These are phyloP conservation scores for Nissolia schottii DNA, from an alignment of 306 rosid genomes.

Conservation along the genomic window DNA sequence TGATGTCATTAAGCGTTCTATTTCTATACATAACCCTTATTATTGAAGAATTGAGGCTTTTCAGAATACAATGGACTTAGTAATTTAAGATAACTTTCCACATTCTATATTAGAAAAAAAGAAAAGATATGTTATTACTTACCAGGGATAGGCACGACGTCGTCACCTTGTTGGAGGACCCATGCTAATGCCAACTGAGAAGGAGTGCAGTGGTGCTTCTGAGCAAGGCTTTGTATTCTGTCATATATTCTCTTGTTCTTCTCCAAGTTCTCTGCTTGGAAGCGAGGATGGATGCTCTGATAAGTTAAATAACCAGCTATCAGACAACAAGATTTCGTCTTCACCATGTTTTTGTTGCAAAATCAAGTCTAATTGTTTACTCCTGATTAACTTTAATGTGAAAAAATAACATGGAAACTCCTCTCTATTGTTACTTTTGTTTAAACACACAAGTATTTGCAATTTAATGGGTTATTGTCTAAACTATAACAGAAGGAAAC, in stretches of 20 bases:
- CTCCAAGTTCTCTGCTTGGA: slow-evolving; percentile 25
- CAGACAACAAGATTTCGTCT: neutral
- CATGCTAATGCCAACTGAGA: slow-evolving; percentile 54
- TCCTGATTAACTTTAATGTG: too few species aligned
- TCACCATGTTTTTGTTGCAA: too few species aligned
- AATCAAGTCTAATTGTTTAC: too few species aligned
- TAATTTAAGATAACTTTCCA: neutral
- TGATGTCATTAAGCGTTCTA: too few species aligned
- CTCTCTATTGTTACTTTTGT: too few species aligned
- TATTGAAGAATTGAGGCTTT: too few species aligned
- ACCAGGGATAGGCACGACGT: slow-evolving; percentile 33
- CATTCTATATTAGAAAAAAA: neutral
- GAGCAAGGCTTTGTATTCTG: slow-evolving; percentile 39
- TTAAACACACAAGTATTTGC: too few species aligned
- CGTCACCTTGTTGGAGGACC: slow-evolving; percentile 54
- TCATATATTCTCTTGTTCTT: slow-evolving; percentile 42
- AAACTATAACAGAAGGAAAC: too few species aligned
- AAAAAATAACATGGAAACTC: too few species aligned
- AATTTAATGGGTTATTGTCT: too few species aligned
- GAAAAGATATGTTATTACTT: neutral
- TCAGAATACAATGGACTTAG: too few species aligned
- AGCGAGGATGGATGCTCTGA: slow-evolving; percentile 34
- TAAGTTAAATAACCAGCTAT: neutral
- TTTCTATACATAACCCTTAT: too few species aligned
- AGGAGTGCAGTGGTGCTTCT: slow-evolving; percentile 41